Percentiles rank a stretch among this genome's conserved stretches.
These are phyloP conservation scores for Candida mesenterica DNA, from an alignment of 1,139 yeast species.

Conservation along the genomic window DNA sequence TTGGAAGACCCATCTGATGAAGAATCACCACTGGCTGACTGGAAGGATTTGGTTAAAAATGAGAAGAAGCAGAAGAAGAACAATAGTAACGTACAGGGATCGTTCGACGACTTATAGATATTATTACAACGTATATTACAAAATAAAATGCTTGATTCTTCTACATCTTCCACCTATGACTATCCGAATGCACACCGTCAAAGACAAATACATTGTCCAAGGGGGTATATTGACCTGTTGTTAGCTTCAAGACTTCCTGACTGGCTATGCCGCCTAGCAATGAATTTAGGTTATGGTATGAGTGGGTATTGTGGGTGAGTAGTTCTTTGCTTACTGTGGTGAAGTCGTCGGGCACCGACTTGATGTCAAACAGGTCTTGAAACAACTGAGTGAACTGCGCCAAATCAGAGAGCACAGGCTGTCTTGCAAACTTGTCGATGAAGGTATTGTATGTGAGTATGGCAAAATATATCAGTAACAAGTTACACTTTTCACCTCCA, in stretches of 20 bases:
- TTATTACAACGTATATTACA: not conserved
- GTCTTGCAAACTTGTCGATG: constrained; percentile 15
- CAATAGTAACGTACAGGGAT: constrained; percentile 46
- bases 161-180: constrained; percentile 50
- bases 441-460: constrained; percentile 31
- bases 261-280: constrained; percentile 78
- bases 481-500: constrained; percentile 19
- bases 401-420: constrained; percentile 23
- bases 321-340: constrained; percentile 26
- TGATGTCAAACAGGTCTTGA: constrained; percentile 12
- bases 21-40: constrained; percentile 64
- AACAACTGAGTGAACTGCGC: constrained; percentile 19
- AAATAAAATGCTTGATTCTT: too few species aligned
- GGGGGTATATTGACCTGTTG: constrained; percentile 69
- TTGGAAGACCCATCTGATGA: constrained; percentile 49
- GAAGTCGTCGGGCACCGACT: constrained; percentile 15
- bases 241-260: constrained; percentile 64
- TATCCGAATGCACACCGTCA: constrained; percentile 61
- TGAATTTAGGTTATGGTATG: constrained; percentile 30
- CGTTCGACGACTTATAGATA: constrained; percentile 66
- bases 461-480: constrained; percentile 36
- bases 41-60: constrained; percentile 79
- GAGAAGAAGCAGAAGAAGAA: constrained; percentile 55
- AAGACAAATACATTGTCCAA: constrained; percentile 62
- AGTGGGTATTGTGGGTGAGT: constrained; percentile 27